Base-by-base conservation (phyloP, 805 yeast species). In the Ogataea paradorogensis region DNA sequence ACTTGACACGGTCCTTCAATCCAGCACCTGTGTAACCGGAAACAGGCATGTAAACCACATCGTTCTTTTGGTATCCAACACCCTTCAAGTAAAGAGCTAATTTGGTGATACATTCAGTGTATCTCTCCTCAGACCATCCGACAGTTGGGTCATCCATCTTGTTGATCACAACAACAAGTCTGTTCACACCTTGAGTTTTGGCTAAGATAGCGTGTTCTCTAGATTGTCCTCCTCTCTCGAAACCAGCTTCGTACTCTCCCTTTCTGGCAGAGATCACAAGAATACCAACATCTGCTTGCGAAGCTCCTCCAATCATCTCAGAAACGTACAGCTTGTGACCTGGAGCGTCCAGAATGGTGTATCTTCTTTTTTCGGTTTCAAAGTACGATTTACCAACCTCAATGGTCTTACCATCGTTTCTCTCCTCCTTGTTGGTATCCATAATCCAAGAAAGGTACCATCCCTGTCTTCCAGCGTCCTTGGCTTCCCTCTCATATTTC, bases 111-210 rank as follows among this genome's bases (percentile, higher is more conserved):
- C 98, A 93, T 72, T 93, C 98, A 54, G 86, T 88, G 65, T 87
- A 93, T 68, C 99, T 84, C 61, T 85, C 95, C 69, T 90, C 78
- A 18, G 96, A 84, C 99, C 99, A 93, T 49, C 65, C 67, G 33
- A 93, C 99, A 35, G 99, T 93, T 34, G 96, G 84, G 61, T 93
- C 99, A 69, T 93, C 99, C 98, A 93, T 91, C 78, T 93, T 93
- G 74, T 93, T 93, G 53, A 91, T 89, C 38, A 85, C 97, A 43
- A 91, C 96, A 49, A 93, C 74, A 65, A 91, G 77, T 65, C 82
- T 84, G 73, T 91, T 88, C 47, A 91, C 96, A 70, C 99, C 99
- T 70, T 91, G 98, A 37, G 97, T 93, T 74, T 91, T 93, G 47
- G 99, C 99, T 62, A 91, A 74, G 45, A 91, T 72, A 9, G 98